Evolutionary conservation across 192 early-diverging fungal species (phyloP), one percentile per base, ranked within the genome.

Genomic region (Mortierella alpina): DNA sequence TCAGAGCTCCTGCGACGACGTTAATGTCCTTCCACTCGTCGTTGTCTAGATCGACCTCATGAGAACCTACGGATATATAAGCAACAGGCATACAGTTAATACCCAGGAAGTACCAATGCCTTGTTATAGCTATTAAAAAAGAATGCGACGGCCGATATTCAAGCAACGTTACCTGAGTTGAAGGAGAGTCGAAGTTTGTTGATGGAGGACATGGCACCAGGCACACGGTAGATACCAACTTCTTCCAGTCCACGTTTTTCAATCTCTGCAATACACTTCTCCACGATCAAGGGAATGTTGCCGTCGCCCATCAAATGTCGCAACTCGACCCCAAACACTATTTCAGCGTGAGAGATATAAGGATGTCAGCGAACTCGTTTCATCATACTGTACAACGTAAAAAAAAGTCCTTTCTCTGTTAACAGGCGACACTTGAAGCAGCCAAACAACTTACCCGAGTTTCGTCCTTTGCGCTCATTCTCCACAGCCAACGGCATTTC

Each of bases 1-100:
- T 98, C 82, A 97, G 80, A 56, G 96, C 90, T 57, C 94, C 95
- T 2, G 96, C 96, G 7, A 98, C 87, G 14, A 93, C 88, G 78
- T 94, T 92, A 73, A 94, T 94, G 48, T 94, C 93, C 44, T 86
- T 84, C 74, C 89, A 94, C 23, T 86, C 86, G 52, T 90, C 86
- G 1, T 77, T 70, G 65, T 83, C 84, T 66, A 94, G 70, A 45
- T 92, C 84, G 13, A 94, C 86, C 7, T 84, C 82, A 1, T 86
- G 47, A 0, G 72, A 63, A 11, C 77, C 73, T 71, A 55, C 48
- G 13, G n/a, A n/a, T 45, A 72, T 11, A 31, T 31, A 31, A 31
- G 31, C 31, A 31, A 31, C 31, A 31, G 31, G 31, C 31, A 2
- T 31, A 31, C 31, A 31, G 31, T 31, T 31, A 31, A 31, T 31